Base-by-base conservation (phyloP, 257 asterid species). In the Coffea eugenioides region DNA sequence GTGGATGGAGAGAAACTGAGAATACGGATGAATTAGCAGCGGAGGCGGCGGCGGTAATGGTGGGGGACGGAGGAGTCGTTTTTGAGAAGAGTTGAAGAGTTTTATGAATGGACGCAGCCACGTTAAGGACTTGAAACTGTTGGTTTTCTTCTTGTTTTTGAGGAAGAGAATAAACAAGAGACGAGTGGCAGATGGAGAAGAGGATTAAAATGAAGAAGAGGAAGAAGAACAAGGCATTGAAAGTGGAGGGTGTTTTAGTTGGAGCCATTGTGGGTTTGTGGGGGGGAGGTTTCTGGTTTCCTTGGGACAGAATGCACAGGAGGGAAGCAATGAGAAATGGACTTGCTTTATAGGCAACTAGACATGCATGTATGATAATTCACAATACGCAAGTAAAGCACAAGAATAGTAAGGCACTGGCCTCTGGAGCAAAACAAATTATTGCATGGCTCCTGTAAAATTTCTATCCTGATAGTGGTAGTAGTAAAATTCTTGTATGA, bases 1-100 rank as follows among this genome's bases (percentile, higher is more conserved):
- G 91, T 20, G 97, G 83, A 76, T 83, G 92, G 70, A 91, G 82
- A 0, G 93, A 21, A 78, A 88, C 75, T 46, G 88, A 77, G 46
- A 84, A 57, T 14, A 83, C 79, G 9, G 85, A 82, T 27, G 85
- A n/a, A 25, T 75, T 75, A 1, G 48, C 27, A 70, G 56, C 12
- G 6, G 2, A 4, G 78, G 71, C 20, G 21, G 41, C 5, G 3
- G n/a, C 4, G 43, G 43, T 39, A 39, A 39, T 39, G 43, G 43
- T 39, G 43, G 46, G 71, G 5, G 20, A 3, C 4, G 14, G 81
- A 39, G 73, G 65, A 69, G 9, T 5, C 54, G 61, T 27, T 3
- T 43, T 69, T 52, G 79, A 41, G 21, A 80, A 69, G 27, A 59
- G 15, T 59, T 80, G 80, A 31, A 69, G 39, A 69, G 80, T 80